Conservation (phyloP, 2,329 filamentous ascomycete genomes). For the Alternaria dauci region DNA sequence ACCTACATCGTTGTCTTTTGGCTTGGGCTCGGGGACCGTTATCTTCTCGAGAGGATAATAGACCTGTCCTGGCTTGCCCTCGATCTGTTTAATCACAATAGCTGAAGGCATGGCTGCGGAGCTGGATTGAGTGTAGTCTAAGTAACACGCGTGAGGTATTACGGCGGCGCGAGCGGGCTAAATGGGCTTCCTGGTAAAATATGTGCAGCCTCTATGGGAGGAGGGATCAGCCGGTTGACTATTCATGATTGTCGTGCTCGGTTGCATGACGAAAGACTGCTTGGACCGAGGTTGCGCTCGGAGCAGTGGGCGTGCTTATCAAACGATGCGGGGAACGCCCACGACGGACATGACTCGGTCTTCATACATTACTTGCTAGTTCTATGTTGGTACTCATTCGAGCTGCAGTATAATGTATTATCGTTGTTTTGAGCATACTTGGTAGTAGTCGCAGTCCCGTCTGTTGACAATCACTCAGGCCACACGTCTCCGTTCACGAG, state of each 20-base stretch:
- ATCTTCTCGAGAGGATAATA: slow-evolving; percentile 71
- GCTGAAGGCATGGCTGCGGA: slow-evolving; percentile 57
- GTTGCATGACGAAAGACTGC: slow-evolving; percentile 20
- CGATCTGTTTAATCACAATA: slow-evolving; percentile 72
- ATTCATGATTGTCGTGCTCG: slow-evolving; percentile 13
- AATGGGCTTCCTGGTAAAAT: background rate
- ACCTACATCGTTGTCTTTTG: slow-evolving; percentile 43
- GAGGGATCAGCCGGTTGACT: background rate
- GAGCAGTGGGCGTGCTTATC: background rate
- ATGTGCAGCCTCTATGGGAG: background rate
- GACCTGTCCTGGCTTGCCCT: slow-evolving; percentile 86
- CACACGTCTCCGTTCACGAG: slow-evolving; percentile 38
- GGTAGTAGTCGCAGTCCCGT: background rate
- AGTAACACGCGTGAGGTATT: background rate
- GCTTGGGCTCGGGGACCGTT: slow-evolving; percentile 36
- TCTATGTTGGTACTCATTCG: background rate
- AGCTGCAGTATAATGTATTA: background rate
- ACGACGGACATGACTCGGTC: slow-evolving; percentile 6
- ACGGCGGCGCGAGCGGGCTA: background rate
- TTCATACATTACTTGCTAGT: background rate
- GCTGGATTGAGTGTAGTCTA: background rate
- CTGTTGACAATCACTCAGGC: no score
- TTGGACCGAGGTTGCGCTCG: slow-evolving; percentile 21
- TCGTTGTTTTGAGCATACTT: background rate
- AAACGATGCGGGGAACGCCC: slow-evolving; percentile 19